Evolutionary conservation across 2,329 filamentous ascomycete species (phyloP).

Genomic region (Fusarium sp.): DNA sequence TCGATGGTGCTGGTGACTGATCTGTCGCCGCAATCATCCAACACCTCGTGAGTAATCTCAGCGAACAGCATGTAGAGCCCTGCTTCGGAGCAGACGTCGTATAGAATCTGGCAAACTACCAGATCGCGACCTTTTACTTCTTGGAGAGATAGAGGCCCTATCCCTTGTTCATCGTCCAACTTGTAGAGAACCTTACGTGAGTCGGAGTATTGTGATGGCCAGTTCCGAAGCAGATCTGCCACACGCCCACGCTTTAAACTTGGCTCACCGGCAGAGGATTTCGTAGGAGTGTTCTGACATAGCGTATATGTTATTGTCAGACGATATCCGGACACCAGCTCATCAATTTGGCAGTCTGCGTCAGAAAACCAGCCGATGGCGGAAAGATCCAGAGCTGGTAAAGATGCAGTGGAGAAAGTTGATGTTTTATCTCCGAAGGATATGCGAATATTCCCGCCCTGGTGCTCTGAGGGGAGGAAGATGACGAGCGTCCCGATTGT

Average conservation of each 20-base stretch:
- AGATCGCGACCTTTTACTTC: conserved; percentile 2
- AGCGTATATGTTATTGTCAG: conserved; percentile 23
- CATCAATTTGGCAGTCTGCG: background rate
- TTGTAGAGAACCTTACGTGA: conserved; percentile 12
- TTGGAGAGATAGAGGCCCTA: background rate
- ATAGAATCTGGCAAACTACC: conserved; percentile 10
- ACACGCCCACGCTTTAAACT: background rate
- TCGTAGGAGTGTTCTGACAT: background rate
- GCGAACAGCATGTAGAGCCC: conserved; percentile 24
- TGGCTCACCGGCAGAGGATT: background rate
- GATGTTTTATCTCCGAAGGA: conserved; percentile 5
- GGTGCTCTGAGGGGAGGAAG: conserved; percentile 24
- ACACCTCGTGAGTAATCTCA: conserved; percentile 10
- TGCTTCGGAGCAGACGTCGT: conserved; percentile 1
- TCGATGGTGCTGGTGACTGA: conserved; percentile 5
- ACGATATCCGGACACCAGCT: conserved; percentile 21
- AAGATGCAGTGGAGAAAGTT: conserved; percentile 3
- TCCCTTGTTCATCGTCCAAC: conserved; percentile 1
- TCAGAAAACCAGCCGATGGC: conserved; percentile 17
- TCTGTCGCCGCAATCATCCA: background rate
- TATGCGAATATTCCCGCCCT: conserved; percentile 19
- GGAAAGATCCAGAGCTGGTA: conserved; percentile 22
- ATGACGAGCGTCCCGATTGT: conserved; percentile 13
- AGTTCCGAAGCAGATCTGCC: conserved; percentile 8
- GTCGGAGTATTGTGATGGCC: background rate